Percentiles rank a stretch among this genome's conserved stretches.
These are phyloP conservation scores for Isoetes taiwanensis DNA, from an alignment of 75 land plant genomes.

Conservation along the genomic window DNA sequence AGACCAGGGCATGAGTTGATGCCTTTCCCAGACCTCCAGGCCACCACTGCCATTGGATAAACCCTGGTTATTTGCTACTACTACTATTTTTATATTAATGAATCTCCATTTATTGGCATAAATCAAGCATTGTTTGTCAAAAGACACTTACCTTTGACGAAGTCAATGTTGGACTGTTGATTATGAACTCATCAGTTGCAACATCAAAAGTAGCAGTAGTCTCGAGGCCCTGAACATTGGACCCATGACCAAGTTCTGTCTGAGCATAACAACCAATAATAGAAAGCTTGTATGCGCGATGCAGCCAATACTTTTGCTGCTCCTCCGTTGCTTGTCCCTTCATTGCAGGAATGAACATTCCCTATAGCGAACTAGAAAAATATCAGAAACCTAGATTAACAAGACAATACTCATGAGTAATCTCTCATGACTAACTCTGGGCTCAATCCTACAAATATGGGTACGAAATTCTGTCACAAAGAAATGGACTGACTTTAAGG, in stretches of 20 bases:
- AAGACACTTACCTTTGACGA: slow-evolving; percentile 19
- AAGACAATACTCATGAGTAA: too few species aligned
- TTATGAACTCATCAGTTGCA: slow-evolving; percentile 16
- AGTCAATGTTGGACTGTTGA: slow-evolving; percentile 21
- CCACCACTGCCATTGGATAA: slow-evolving; percentile 19
- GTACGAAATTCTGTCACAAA: too few species aligned
- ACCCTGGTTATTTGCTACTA: neutral
- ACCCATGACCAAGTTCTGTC: slow-evolving; percentile 28
- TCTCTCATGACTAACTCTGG: too few species aligned
- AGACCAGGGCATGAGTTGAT: slow-evolving; percentile 24
- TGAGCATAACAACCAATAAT: slow-evolving; percentile 28
- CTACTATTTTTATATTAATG: neutral
- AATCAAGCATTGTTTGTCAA: neutral
- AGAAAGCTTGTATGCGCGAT: slow-evolving; percentile 15
- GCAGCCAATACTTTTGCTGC: slow-evolving; percentile 24
- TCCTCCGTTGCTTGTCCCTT: slow-evolving; percentile 25
- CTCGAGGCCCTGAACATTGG: slow-evolving; percentile 31
- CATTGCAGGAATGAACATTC: slow-evolving; percentile 22
- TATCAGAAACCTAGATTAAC: neutral
- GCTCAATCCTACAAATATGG: too few species aligned
- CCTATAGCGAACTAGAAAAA: slow-evolving; percentile 10
- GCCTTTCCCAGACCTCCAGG: slow-evolving; percentile 29
- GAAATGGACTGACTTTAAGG: too few species aligned
- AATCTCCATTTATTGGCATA: neutral
- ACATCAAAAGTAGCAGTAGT: slow-evolving; percentile 26